Evolutionary conservation across 345 rosid species (phyloP).

Genomic region (Rhizophora apiculata): DNA sequence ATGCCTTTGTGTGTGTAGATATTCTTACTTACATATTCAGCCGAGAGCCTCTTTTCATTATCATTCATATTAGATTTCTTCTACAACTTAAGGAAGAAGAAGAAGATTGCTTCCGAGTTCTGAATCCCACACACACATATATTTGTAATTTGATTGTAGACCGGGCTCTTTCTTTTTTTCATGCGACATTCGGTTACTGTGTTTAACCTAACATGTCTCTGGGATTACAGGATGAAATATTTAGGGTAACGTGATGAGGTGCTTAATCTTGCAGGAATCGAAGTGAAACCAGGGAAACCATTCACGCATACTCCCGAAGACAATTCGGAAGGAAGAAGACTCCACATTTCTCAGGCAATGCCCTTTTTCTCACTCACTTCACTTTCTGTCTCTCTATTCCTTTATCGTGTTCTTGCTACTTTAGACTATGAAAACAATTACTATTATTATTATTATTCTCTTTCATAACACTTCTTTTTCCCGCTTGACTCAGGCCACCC

Average conservation of each 20-base stretch:
- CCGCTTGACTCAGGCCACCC: constrained; percentile 47
- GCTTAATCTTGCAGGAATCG: constrained; percentile 44
- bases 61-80: not conserved
- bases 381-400: not conserved
- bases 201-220: no score
- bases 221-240: no score
- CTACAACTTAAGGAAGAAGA: not conserved
- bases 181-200: not conserved
- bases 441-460: not conserved
- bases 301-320: constrained; percentile 36
- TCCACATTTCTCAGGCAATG: constrained; percentile 66
- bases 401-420: not conserved
- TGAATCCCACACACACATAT: no score
- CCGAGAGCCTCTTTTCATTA: not conserved
- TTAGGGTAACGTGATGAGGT: no score
- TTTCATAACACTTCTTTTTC: not conserved
- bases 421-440: not conserved
- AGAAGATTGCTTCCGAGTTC: no score
- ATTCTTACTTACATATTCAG: no score
- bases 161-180: not conserved
- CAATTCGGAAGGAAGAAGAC: constrained; percentile 34
- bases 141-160: no score
- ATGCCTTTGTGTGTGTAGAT: not conserved
- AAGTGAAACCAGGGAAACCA: constrained; percentile 62
- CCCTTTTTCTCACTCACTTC: not conserved